A percentile compares a stretch with the other conserved stretches of the same genome.
These are phyloP conservation scores for Clitopilus passeckerianus DNA, from an alignment of 768 basidiomycete genomes.

Conservation along the genomic window DNA sequence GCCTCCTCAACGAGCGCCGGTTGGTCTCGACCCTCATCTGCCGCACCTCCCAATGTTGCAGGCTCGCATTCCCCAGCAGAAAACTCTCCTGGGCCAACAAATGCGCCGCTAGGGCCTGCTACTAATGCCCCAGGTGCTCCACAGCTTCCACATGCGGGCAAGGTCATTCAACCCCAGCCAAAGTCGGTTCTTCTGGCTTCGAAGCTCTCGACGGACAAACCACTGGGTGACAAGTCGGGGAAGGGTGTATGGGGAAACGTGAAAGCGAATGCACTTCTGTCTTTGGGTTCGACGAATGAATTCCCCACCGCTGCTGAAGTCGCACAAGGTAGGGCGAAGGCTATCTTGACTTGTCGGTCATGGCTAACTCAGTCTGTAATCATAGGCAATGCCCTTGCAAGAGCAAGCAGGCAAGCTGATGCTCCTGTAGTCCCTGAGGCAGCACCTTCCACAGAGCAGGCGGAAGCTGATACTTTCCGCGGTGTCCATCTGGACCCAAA, in stretches of 20 bases:
- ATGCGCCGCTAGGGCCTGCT: constrained; percentile 25
- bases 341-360: not conserved
- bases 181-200: constrained; percentile 29
- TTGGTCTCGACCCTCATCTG: constrained; percentile 78
- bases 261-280: constrained; percentile 35
- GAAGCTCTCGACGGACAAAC: constrained; percentile 26
- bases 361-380: constrained; percentile 3
- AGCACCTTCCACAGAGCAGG: constrained; percentile 52
- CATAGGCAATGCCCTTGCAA: constrained; percentile 22
- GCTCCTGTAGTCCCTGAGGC: constrained; percentile 46
- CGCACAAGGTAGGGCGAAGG: constrained; percentile 58
- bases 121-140: constrained; percentile 27
- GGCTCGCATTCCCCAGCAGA: constrained; percentile 41
- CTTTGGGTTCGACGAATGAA: constrained; percentile 39
- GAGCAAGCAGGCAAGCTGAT: constrained; percentile 31
- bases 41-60: constrained; percentile 49
- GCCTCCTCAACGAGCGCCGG: constrained; percentile 57
- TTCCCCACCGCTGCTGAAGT: constrained; percentile 98
- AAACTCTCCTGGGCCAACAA: constrained; percentile 32
- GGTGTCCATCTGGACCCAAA: constrained; percentile 93
- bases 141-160: constrained; percentile 54
- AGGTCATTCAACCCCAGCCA: constrained; percentile 66
- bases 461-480: constrained; percentile 90
- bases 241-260: constrained; percentile 76
- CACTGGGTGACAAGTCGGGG: constrained; percentile 15